A percentile compares a stretch with the other conserved stretches of the same genome.
Evolutionary conservation across 495 filamentous ascomycete genomes (phyloP).

Genomic region (Xylaria curta): DNA sequence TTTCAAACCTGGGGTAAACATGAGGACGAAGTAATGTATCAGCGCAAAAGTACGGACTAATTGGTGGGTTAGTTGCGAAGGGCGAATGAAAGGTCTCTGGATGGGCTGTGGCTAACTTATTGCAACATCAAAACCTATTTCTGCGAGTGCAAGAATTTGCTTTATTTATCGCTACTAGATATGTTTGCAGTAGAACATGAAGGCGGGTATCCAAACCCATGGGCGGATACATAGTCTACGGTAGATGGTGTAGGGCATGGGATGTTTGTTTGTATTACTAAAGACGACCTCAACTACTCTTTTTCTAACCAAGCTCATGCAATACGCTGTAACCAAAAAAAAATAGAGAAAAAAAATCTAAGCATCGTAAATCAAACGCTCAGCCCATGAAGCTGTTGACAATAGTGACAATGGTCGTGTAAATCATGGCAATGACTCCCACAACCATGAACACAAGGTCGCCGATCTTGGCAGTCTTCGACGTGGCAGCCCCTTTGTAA

Average conservation of each 20-base stretch:
- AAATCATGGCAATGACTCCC: constrained; percentile 65
- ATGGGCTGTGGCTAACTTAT: too few species aligned
- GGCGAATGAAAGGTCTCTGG: background rate
- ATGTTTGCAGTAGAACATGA: background rate
- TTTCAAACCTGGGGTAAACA: background rate
- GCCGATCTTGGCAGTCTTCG: constrained; percentile 51
- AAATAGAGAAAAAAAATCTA: background rate
- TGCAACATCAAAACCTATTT: background rate
- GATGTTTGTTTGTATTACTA: background rate
- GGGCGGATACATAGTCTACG: background rate
- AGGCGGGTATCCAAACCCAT: background rate
- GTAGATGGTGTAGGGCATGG: background rate
- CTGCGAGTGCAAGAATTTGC: background rate
- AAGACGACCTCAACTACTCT: background rate
- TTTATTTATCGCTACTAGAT: background rate
- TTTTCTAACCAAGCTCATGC: constrained; percentile 13
- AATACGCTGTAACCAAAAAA: background rate
- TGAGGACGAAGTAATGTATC: background rate
- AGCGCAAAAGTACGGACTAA: background rate
- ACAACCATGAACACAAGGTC: constrained; percentile 63
- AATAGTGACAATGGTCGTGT: constrained; percentile 65
- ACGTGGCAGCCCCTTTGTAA: constrained; percentile 62
- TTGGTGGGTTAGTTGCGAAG: background rate
- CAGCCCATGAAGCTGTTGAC: constrained; percentile 47
- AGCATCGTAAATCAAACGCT: constrained; percentile 3